A percentile compares a stretch with the other conserved stretches of the same genome.
Evolutionary conservation across 78 protist species (phyloP).

Genomic region (Capsaspora owczarzaki): DNA sequence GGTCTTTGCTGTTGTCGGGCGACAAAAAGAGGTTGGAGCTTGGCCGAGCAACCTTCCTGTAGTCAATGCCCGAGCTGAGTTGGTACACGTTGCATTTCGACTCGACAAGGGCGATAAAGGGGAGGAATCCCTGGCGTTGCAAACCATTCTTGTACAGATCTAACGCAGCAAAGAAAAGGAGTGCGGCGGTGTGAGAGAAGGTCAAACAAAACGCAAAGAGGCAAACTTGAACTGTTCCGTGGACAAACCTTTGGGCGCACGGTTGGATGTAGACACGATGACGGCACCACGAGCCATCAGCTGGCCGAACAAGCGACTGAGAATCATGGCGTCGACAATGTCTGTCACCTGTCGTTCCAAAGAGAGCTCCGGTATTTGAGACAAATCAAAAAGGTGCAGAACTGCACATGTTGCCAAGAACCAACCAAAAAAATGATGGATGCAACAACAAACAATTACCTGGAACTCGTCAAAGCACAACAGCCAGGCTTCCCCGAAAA

Average conservation of each 20-base stretch:
- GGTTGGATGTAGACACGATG: constrained; percentile 79
- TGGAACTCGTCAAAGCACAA: constrained; percentile 90
- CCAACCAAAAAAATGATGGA: neutral
- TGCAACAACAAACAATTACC: neutral
- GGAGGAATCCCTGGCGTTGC: constrained; percentile 70
- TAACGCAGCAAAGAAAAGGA: too few relatives aligned
- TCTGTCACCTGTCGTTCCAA: constrained; percentile 62
- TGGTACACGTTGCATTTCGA: constrained; percentile 33
- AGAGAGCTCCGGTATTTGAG: neutral
- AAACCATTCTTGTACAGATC: constrained; percentile 78
- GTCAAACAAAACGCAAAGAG: too few relatives aligned
- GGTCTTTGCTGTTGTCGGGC: too few relatives aligned
- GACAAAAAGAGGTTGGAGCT: too few relatives aligned
- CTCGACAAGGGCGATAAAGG: constrained; percentile 63
- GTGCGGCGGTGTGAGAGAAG: too few relatives aligned
- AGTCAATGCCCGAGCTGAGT: constrained; percentile 61
- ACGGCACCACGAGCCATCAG: constrained; percentile 69
- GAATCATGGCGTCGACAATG: constrained; percentile 85
- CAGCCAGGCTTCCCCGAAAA: constrained; percentile 44
- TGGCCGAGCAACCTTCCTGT: constrained; percentile 55
- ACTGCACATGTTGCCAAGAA: neutral
- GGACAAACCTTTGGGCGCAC: constrained; percentile 54
- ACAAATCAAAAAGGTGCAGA: neutral
- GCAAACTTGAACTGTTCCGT: too few relatives aligned
- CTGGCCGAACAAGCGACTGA: constrained; percentile 61